These are phyloP conservation scores for Penicillium cosmopolitanum DNA, from an alignment of 495 filamentous ascomycete genomes.

Conservation along the genomic window DNA sequence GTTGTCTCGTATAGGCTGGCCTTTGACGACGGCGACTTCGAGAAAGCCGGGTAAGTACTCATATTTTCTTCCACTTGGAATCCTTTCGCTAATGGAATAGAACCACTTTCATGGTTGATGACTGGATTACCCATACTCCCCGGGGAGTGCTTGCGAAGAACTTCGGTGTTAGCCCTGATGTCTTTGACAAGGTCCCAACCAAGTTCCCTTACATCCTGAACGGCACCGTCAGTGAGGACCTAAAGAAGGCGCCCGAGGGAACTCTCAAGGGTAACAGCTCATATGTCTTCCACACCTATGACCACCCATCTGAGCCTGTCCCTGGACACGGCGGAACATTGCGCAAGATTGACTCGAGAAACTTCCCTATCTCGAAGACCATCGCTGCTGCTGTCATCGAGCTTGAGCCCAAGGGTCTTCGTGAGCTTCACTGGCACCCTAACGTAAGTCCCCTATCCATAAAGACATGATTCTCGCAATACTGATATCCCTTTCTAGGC, in stretches of 20 bases:
- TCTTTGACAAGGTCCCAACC: slow-evolving; percentile 60
- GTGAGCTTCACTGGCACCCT: slow-evolving; percentile 72
- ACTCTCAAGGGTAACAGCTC: slow-evolving; percentile 56
- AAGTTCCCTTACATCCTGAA: slow-evolving; percentile 65
- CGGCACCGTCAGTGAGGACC: slow-evolving; percentile 52
- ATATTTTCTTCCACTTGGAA: not conserved
- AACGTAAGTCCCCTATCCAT: slow-evolving; percentile 47
- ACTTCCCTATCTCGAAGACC: slow-evolving; percentile 63
- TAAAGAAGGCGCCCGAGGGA: slow-evolving; percentile 51
- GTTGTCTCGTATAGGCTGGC: slow-evolving; percentile 36
- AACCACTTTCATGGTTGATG: slow-evolving; percentile 65
- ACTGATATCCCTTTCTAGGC: slow-evolving; percentile 41
- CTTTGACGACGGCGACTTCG: slow-evolving; percentile 64
- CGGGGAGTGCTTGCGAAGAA: slow-evolving; percentile 65
- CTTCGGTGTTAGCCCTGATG: slow-evolving; percentile 58
- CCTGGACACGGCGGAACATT: slow-evolving; percentile 62
- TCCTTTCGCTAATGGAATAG: slow-evolving; percentile 24
- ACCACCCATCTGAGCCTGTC: slow-evolving; percentile 54
- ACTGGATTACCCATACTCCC: slow-evolving; percentile 67
- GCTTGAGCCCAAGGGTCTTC: slow-evolving; percentile 60
- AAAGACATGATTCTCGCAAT: not conserved
- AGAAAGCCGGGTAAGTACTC: slow-evolving; percentile 37
- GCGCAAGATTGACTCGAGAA: slow-evolving; percentile 62
- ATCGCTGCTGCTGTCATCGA: slow-evolving; percentile 64
- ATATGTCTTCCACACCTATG: slow-evolving; percentile 58